These are phyloP conservation scores for Kazachstania martiniae DNA, from an alignment of 805 yeast species.

Conservation along the genomic window DNA sequence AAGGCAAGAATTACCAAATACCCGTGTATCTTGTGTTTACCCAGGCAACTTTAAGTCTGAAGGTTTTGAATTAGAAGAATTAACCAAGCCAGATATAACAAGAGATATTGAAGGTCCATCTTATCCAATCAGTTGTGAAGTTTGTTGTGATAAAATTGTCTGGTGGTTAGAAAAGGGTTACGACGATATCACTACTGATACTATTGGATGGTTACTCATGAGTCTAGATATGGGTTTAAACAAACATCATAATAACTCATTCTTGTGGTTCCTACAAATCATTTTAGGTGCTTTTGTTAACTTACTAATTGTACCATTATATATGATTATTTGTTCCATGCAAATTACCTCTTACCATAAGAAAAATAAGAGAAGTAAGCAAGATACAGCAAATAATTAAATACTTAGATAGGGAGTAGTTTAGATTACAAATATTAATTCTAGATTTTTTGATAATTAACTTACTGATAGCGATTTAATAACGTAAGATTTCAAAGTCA, in stretches of 20 bases:
- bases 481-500: too few species aligned
- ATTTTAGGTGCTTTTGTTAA: conserved; percentile 38
- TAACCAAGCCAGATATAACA: conserved; percentile 79
- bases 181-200: conserved; percentile 70
- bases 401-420: too few species aligned
- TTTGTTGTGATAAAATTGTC: conserved; percentile 54
- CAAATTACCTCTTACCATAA: too few species aligned
- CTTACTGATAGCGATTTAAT: not conserved
- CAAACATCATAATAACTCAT: conserved; percentile 39
- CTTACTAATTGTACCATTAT: conserved; percentile 47
- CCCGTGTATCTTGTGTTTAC: conserved; percentile 60
- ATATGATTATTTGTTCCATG: conserved; percentile 37
- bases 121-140: conserved; percentile 50
- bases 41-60: conserved; percentile 90
- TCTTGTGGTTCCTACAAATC: conserved; percentile 42
- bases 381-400: too few species aligned
- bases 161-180: conserved; percentile 50
- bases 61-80: conserved; percentile 73
- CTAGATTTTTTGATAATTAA: not conserved
- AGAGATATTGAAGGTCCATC: conserved; percentile 78
- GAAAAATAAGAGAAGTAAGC: not conserved
- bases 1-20: conserved; percentile 74
- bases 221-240: conserved; percentile 55
- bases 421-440: not conserved
- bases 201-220: conserved; percentile 72